Conservation (phyloP, 768 basidiomycete species). For the Crucibulum laeve region DNA sequence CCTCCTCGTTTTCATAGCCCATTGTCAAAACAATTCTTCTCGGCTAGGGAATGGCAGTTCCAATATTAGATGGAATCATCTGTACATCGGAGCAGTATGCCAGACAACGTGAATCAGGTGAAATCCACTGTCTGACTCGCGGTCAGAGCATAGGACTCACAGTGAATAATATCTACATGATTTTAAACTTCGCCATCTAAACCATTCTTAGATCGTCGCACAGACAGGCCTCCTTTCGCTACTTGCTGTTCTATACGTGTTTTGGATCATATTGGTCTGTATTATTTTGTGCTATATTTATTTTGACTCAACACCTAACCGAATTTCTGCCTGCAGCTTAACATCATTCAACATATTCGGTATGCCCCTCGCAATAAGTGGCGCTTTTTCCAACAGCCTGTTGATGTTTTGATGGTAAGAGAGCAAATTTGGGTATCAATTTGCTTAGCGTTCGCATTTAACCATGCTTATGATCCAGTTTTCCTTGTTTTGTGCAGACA, state of each 20-base stretch:
- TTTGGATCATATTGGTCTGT: constrained; percentile 24
- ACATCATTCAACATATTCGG: constrained; percentile 20
- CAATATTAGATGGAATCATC: neutral
- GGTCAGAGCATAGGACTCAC: constrained; percentile 31
- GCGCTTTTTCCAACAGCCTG: constrained; percentile 26
- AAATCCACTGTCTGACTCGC: constrained; percentile 23
- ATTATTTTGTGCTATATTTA: neutral
- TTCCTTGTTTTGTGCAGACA: constrained; percentile 24
- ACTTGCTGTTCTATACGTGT: constrained; percentile 26
- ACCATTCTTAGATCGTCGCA: constrained; percentile 21
- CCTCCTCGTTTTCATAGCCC: too few relatives aligned
- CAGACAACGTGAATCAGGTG: too few relatives aligned
- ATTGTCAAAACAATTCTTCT: too few relatives aligned
- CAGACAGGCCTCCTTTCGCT: constrained; percentile 31
- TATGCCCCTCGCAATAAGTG: constrained; percentile 11
- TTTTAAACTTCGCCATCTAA: neutral
- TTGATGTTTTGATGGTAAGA: constrained; percentile 36
- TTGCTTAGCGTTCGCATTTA: neutral
- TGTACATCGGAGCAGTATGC: neutral
- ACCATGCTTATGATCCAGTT: constrained; percentile 17
- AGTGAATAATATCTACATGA: constrained; percentile 17
- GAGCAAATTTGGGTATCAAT: neutral
- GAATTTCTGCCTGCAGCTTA: constrained; percentile 13
- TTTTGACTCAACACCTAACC: neutral
- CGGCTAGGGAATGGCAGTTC: too few relatives aligned